Base-by-base conservation (phyloP, 2,329 filamentous ascomycete species). In the Microcyclospora pomicola region DNA sequence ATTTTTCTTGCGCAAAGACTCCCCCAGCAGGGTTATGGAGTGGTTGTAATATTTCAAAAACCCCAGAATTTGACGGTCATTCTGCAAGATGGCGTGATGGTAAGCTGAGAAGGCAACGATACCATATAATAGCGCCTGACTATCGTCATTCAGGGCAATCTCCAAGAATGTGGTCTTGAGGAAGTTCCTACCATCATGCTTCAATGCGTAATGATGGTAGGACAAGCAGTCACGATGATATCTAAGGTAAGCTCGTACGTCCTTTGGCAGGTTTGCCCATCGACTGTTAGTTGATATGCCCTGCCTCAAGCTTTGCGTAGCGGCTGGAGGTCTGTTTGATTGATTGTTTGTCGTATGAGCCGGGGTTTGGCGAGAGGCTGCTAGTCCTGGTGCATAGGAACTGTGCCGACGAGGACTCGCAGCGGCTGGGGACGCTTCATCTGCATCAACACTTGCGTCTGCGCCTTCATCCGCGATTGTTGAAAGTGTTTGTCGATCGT, bases 41-140 rank as follows among this genome's bases (percentile, higher is more conserved):
- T 77, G 80, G 59, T 94, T 87, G 64, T 96, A 95, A 53, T 92
- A 94, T 41, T 77, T 74, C 19, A 96, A 67, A 50, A 96, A 96
- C 37, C 81, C 77, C 43, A 81, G 72, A 16, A 96, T 76, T 46
- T 77, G 78, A 15, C 82, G 83, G 35, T 77, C 66, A 1, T 80
- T 74, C 35, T 79, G 75, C 30, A 71, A 69, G 35, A 95, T 59
- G 2, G 82, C 82, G 47, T 80, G 72, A 49, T 93, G 85, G 53
- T 95, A 96, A 0, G 87, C 83, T 9, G 88, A 72, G 56, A 95
- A 96, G 0, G 82, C 85, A 9, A 87, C 82, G 4, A 95, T 64
- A 1, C 87, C 86, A 56, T 94, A 86, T 5, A 95, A 69, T 9
- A 96, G 66, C 6, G 87, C 76, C 32, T 44, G 41, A 35, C 48